phyloP scores from a whole-genome alignment of 2,329 filamentous ascomycete genomes.

The Alternaria hordeiaustralica region DNA sequence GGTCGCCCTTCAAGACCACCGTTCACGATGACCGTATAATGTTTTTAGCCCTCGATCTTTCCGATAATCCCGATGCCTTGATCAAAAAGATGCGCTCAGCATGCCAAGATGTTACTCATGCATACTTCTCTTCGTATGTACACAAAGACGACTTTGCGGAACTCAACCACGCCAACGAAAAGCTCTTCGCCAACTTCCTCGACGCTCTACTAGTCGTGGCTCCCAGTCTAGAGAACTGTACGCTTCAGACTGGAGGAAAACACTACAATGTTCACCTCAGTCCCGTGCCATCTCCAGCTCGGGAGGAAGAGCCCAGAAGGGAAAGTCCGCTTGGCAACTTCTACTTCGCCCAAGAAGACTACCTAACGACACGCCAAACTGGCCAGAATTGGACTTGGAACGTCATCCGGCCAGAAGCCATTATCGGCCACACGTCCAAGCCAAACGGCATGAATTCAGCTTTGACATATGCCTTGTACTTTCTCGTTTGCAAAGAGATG shows the following conservation, averaged over 20 bases:
- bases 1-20: slow-evolving; percentile 6
- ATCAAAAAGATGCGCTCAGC: background rate
- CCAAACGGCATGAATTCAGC: slow-evolving; percentile 12
- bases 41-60: slow-evolving; percentile 10
- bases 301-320: slow-evolving; percentile 1
- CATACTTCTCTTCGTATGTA: slow-evolving; percentile 14
- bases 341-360: slow-evolving; percentile 15
- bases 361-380: background rate
- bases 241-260: slow-evolving; percentile 15
- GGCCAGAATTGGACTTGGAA: slow-evolving; percentile 2
- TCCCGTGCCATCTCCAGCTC: slow-evolving; percentile 4
- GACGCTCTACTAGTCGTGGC: background rate
- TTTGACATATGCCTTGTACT: slow-evolving; percentile 11
- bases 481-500: slow-evolving; percentile 9
- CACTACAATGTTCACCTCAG: slow-evolving; percentile 10
- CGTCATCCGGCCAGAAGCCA: slow-evolving; percentile 10
- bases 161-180: background rate
- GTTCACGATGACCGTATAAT: slow-evolving; percentile 7
- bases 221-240: background rate
- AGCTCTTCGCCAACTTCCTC: slow-evolving; percentile 7
- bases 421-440: slow-evolving; percentile 5
- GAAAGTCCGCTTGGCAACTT: slow-evolving; percentile 3
- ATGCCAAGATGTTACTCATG: slow-evolving; percentile 9
- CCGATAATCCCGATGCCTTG: background rate
- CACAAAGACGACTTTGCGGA: slow-evolving; percentile 13